These are phyloP conservation scores for Telfairia occidentalis DNA, from an alignment of 331 rosid species.

Conservation along the genomic window DNA sequence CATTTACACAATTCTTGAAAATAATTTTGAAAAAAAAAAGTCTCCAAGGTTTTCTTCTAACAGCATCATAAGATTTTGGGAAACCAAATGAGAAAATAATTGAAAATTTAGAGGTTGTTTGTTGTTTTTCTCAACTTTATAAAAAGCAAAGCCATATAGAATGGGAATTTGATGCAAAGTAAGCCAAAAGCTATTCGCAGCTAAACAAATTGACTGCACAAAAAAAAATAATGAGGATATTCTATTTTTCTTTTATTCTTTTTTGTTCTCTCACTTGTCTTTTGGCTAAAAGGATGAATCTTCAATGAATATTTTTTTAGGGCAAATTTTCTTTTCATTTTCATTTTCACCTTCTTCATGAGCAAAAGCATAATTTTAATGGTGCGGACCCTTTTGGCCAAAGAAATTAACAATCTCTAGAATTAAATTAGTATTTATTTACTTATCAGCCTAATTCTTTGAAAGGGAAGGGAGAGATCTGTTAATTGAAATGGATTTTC, in stretches of 20 bases:
- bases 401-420: conserved; percentile 12
- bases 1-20: too few relatives aligned
- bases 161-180: neutral
- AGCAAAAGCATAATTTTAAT: conserved; percentile 16
- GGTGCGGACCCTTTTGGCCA: conserved; percentile 22
- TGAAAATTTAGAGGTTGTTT: conserved; percentile 3
- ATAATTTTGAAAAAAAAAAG: too few relatives aligned
- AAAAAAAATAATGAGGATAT: neutral
- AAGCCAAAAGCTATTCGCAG: too few relatives aligned
- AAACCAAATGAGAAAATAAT: neutral
- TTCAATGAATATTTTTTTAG: neutral
- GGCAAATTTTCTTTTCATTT: neutral
- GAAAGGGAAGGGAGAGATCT: conserved; percentile 29
- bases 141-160: neutral
- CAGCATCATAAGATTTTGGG: neutral
- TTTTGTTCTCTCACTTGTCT: neutral
- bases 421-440: conserved; percentile 7
- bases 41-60: too few relatives aligned
- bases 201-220: too few relatives aligned
- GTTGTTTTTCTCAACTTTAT: neutral
- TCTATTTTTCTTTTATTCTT: neutral
- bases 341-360: neutral
- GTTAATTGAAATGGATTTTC: conserved; percentile 8
- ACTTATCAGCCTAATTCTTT: conserved; percentile 25
- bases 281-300: neutral